Conservation (phyloP, 805 yeast genomes). For the Pichia heedii region DNA sequence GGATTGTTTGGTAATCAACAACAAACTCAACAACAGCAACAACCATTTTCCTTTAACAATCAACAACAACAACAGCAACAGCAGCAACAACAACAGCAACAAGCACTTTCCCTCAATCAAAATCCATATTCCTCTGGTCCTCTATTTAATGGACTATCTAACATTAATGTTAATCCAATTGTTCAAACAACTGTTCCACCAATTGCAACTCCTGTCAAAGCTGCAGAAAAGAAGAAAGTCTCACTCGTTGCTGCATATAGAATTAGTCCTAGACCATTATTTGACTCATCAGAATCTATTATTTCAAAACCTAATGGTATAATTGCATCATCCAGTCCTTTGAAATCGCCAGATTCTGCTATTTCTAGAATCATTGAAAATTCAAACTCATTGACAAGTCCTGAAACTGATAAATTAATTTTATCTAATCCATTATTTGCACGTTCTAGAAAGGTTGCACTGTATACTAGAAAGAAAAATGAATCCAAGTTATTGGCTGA, state of each 20-base stretch:
- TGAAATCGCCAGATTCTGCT: slow-evolving; percentile 16
- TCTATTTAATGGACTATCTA: slow-evolving; percentile 36
- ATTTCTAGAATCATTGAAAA: slow-evolving; percentile 17
- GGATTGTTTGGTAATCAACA: slow-evolving; percentile 29
- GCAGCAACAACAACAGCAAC: slow-evolving; percentile 15
- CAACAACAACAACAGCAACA: slow-evolving; percentile 15
- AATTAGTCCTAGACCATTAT: slow-evolving; percentile 55
- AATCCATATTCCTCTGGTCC: slow-evolving; percentile 80
- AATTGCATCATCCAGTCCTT: slow-evolving; percentile 16
- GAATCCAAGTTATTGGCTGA: slow-evolving; percentile 14
- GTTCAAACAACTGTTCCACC: slow-evolving; percentile 42
- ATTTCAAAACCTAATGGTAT: slow-evolving; percentile 18
- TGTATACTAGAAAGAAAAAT: slow-evolving; percentile 40
- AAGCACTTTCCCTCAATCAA: slow-evolving; percentile 29
- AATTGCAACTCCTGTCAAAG: slow-evolving; percentile 39
- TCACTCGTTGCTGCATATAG: slow-evolving; percentile 54
- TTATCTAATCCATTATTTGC: slow-evolving; percentile 63
- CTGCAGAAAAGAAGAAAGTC: slow-evolving; percentile 46
- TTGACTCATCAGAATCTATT: slow-evolving; percentile 25
- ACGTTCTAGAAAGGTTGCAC: slow-evolving; percentile 46
- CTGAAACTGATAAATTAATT: slow-evolving; percentile 57
- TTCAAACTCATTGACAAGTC: slow-evolving; percentile 15
- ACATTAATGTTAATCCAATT: slow-evolving; percentile 19
- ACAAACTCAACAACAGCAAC: background rate
- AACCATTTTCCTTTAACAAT: background rate